Base-by-base conservation (phyloP, 495 filamentous ascomycete species). In the Penicillium diatomitis region DNA sequence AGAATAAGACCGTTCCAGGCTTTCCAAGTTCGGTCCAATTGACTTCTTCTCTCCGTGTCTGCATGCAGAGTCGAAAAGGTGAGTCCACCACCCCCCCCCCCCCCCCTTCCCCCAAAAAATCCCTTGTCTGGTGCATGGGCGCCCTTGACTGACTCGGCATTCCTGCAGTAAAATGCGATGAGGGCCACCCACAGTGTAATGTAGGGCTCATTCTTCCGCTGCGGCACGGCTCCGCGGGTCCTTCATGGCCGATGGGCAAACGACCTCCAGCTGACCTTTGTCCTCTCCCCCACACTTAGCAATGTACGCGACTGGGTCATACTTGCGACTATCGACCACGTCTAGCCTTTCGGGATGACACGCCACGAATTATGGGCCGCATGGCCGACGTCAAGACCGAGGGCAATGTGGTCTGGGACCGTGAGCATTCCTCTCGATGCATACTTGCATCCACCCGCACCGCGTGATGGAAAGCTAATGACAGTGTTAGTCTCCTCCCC, bases 241-340 rank as follows among this genome's bases (percentile, higher is more conserved):
- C 20, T 20, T 0, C 20, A 2, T 20, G 20, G 20, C 20, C 20
- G 20, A 20, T 20, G 20, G 20, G 20, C 11, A 32, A 9, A 30
- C 44, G 30, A 43, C 20, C 34, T 34, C 40, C 9, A 12, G 35
- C 48, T 45, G 30, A 45, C 30, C 28, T 10, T 45, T 38, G 11
- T 41, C 12, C 30, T 38, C 31, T 33, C 46, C 20, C 20, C 20
- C 20, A 20, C 20, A 20, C 20, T 7, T 49, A 78, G 76, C 77
- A 79, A 72, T 81, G 78, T 58, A 64, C 70, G 33, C 68, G 78
- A 41, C 65, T 81, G 8, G 73, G 75, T 20, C 77, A 81, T 60
- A 59, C 63, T 32, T 81, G 78, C 52, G 77, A 81, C 52, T 81
- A 81, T 48, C 76, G 69, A 46, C 76, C 78, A 6, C 68, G 76